Conservation (phyloP, 345 rosid species). For the Brassica cretica region DNA sequence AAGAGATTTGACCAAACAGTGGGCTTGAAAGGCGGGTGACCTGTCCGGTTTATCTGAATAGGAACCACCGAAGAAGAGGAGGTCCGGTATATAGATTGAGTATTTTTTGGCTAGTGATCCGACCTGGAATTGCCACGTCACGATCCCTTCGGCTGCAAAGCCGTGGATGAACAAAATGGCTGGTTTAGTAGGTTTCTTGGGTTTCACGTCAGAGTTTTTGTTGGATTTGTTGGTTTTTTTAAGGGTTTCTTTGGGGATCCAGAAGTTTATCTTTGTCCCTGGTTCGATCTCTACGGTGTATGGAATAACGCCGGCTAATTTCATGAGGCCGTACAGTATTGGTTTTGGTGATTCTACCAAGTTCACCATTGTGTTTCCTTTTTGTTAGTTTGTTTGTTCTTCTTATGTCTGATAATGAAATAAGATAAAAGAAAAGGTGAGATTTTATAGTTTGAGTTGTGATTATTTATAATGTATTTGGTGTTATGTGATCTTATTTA, state of each 20-base stretch:
- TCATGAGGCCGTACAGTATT: background rate
- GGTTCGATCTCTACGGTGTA: background rate
- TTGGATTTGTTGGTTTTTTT: background rate
- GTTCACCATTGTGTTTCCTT: background rate
- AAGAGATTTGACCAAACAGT: constrained; percentile 63
- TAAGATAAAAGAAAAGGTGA: background rate
- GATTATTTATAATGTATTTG: background rate
- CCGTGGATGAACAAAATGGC: background rate
- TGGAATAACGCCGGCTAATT: background rate
- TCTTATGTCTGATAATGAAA: background rate
- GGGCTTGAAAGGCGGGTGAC: constrained; percentile 79
- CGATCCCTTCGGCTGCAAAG: constrained; percentile 4
- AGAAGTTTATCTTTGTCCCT: background rate
- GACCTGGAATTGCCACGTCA: constrained; percentile 8
- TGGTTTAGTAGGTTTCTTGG: background rate
- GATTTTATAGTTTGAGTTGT: background rate
- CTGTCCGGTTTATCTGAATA: constrained; percentile 46
- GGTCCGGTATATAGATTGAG: background rate
- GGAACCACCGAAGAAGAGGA: background rate
- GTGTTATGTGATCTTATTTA: background rate
- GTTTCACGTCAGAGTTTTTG: background rate
- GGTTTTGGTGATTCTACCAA: background rate
- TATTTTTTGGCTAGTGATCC: background rate
- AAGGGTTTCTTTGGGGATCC: constrained; percentile 3
- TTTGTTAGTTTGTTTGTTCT: background rate